phyloP scores from a whole-genome alignment of 768 basidiomycete genomes.

The Piloderma croceum region DNA sequence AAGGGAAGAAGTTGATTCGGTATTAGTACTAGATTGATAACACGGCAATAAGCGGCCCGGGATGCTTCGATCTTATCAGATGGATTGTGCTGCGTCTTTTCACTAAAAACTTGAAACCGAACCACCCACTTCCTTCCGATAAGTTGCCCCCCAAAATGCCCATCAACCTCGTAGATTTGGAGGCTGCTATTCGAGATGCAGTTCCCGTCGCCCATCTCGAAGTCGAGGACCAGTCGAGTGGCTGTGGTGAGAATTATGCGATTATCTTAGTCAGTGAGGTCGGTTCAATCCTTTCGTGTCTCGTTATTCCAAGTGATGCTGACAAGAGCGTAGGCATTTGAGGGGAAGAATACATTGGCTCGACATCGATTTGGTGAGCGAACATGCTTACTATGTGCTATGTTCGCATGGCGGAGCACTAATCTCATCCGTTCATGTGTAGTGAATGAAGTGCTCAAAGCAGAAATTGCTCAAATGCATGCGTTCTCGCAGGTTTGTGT shows the following conservation, averaged over 20 bases:
- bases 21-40: too few species aligned
- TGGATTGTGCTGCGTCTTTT: too few species aligned
- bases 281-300: conserved; percentile 14
- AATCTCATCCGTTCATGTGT: too few species aligned
- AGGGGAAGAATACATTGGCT: conserved; percentile 75
- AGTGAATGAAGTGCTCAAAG: conserved; percentile 78
- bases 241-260: conserved; percentile 76
- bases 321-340: conserved; percentile 48
- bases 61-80: too few species aligned
- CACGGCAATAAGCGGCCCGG: too few species aligned
- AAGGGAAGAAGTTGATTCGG: too few species aligned
- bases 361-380: conserved; percentile 63
- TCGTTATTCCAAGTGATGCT: not conserved
- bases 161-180: conserved; percentile 49
- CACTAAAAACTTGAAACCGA: not conserved
- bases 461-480: conserved; percentile 73
- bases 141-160: conserved; percentile 42
- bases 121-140: not conserved
- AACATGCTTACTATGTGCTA: too few species aligned
- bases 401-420: too few species aligned
- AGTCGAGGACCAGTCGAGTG: conserved; percentile 71
- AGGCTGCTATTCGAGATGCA: conserved; percentile 55
- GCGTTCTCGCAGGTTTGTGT: conserved; percentile 82
- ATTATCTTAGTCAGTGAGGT: conserved; percentile 76
- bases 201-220: conserved; percentile 60